Percentiles rank a stretch among this genome's conserved stretches.
Conservation (phyloP, 2,329 filamentous ascomycete genomes). For the Calonectria honghensis region DNA sequence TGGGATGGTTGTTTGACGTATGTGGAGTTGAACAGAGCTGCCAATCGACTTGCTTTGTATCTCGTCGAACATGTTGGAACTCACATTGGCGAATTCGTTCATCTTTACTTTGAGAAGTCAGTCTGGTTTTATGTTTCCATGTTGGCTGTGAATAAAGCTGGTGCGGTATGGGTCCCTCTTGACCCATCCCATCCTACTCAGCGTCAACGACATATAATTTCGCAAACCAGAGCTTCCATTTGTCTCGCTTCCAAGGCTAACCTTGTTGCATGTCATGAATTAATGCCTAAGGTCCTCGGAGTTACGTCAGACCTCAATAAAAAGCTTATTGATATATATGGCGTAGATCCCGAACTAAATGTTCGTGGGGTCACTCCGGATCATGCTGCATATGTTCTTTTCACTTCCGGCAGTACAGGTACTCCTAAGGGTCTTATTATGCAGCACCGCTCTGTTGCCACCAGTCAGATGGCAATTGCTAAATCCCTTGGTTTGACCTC, state of each 20-base stretch:
- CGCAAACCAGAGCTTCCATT: not conserved
- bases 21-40: slow-evolving; percentile 6
- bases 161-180: slow-evolving; percentile 50
- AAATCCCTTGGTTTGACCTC: not conserved
- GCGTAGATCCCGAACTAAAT: no score
- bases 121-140: slow-evolving; percentile 50
- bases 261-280: not conserved
- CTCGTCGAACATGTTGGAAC: slow-evolving; percentile 35
- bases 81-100: not conserved
- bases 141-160: slow-evolving; percentile 51
- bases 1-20: slow-evolving; percentile 48
- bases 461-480: slow-evolving; percentile 9
- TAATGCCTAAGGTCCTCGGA: not conserved
- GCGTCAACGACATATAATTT: slow-evolving; percentile 34
- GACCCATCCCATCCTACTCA: slow-evolving; percentile 47
- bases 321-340: not conserved
- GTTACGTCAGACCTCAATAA: not conserved
- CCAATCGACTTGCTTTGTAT: slow-evolving; percentile 19
- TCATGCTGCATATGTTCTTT: slow-evolving; percentile 63
- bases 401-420: slow-evolving; percentile 74
- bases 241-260: not conserved
- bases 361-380: not conserved
- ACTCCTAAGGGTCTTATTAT: slow-evolving; percentile 71
- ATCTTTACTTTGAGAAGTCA: slow-evolving; percentile 51
- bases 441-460: slow-evolving; percentile 7